Evolutionary conservation across 78 protist species (phyloP), one percentile per base, ranked within the genome.

Genomic region (Polysphondylium violaceum): DNA sequence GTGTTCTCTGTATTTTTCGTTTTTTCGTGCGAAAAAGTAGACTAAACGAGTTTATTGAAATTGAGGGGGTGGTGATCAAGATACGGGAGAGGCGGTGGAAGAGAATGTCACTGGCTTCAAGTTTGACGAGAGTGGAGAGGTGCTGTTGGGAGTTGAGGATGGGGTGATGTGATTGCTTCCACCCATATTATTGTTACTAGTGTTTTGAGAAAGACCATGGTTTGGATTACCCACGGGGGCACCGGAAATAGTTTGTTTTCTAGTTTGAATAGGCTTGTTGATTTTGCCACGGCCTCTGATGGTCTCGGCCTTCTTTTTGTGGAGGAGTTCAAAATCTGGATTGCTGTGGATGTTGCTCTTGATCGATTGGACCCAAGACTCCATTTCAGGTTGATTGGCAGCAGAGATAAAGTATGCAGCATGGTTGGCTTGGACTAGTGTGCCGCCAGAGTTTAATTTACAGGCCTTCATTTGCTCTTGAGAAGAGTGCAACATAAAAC

Each of bases 381-480:
- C 89, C 92, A 83, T 72, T 11, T 85, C 95, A 0, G 79, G 77
- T 44, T 58, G 16, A 35, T 69, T 92, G 27, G 79, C 91, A 31
- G 95, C 95, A 21, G 72, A 23, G 64, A 92, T 74, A 71, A 85
- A 85, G 75, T 83, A 92, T 25, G 64, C 78, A 63, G 78, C 92
- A 53, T 92, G 95, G 35, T 91, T 69, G 56, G 92, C 95, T 50
- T 77, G 86, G 14, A 91, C 95, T 21, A 91, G 63, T 19, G 87
- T 78, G 47, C 90, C 95, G 40, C 74, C 95, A 3, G 86, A 74
- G 41, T 78, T 81, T 17, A 91, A 50, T 53, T 91, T 91, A 38
- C 95, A 91, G 7, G 95, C 86, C 50, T 91, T 91, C 78, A 91
- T 78, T 55, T 69, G 90, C 33, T 74, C 83, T 21, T 75, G 85